phyloP scores from a whole-genome alignment of 306 rosid genomes.

The Citrullus amarus region DNA sequence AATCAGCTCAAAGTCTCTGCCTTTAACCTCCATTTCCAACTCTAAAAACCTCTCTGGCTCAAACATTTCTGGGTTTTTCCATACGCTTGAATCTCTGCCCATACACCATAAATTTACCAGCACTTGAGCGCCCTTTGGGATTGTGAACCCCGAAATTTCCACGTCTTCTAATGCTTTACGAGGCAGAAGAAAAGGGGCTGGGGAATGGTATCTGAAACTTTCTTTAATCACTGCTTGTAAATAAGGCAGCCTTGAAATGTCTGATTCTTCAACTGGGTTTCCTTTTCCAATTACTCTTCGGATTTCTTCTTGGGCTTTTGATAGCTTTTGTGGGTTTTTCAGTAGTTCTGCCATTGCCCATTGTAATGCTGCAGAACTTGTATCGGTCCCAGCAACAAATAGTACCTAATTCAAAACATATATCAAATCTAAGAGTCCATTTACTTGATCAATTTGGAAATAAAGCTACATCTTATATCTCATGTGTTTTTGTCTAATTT shows the following conservation, averaged over 20 bases:
- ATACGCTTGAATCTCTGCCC: conserved; percentile 21
- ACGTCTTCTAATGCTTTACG: conserved; percentile 32
- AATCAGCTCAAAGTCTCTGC: conserved; percentile 30
- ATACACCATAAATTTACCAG: conserved; percentile 38
- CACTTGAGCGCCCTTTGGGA: conserved; percentile 40
- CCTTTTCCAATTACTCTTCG: conserved; percentile 33
- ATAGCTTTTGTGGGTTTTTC: conserved; percentile 24
- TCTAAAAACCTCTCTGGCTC: conserved; percentile 45
- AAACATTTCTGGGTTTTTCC: conserved; percentile 31
- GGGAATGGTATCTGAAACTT: conserved; percentile 30
- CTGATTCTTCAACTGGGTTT: conserved; percentile 37
- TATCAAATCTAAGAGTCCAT: too few relatives aligned
- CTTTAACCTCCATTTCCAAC: conserved; percentile 28
- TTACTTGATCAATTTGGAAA: too few relatives aligned
- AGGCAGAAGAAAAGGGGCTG: conserved; percentile 35
- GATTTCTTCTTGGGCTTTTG: conserved; percentile 30
- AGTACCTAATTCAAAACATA: conserved; percentile 14
- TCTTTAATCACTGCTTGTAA: conserved; percentile 48
- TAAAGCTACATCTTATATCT: too few relatives aligned
- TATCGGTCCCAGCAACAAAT: conserved; percentile 45
- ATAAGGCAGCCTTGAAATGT: conserved; percentile 26
- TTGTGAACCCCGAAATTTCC: conserved; percentile 22
- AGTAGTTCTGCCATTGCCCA: conserved; percentile 56
- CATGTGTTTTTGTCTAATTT: too few relatives aligned
- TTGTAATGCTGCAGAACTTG: conserved; percentile 29